phyloP scores from a whole-genome alignment of 768 basidiomycete genomes.

The Daedalea quercina region DNA sequence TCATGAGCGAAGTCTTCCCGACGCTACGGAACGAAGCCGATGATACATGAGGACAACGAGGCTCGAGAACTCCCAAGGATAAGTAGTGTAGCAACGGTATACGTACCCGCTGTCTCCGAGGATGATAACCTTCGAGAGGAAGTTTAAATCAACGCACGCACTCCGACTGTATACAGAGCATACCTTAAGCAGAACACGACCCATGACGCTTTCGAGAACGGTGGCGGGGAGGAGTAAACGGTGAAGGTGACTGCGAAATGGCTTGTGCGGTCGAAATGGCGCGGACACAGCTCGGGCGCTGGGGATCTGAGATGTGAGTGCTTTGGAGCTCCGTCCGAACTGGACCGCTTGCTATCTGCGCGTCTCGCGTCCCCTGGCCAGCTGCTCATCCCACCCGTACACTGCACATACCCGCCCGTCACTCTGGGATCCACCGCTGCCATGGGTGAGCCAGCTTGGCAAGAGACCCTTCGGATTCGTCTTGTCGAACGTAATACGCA shows the following conservation, averaged over 20 bases:
- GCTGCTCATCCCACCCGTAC: neutral
- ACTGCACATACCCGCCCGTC: neutral
- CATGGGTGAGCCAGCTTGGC: conserved; percentile 84
- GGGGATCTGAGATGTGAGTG: conserved; percentile 15
- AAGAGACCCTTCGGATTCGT: conserved; percentile 71
- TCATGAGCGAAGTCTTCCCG: conserved; percentile 99
- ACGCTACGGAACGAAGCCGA: conserved; percentile 31
- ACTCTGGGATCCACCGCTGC: conserved; percentile 10
- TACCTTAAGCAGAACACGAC: conserved; percentile 84
- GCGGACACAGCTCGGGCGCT: conserved; percentile 9
- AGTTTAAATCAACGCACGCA: conserved; percentile 6
- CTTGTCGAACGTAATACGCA: conserved; percentile 79
- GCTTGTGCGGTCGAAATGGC: neutral
- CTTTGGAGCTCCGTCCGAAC: conserved; percentile 22
- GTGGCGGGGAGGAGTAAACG: conserved; percentile 6
- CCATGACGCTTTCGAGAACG: conserved; percentile 42
- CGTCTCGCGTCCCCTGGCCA: conserved; percentile 1
- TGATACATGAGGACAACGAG: conserved; percentile 1
- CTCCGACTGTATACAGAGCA: conserved; percentile 3
- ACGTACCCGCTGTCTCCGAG: conserved; percentile 94
- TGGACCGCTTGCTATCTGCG: neutral
- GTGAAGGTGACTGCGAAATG: conserved; percentile 1
- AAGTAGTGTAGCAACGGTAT: conserved; percentile 7
- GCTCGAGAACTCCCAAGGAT: neutral
- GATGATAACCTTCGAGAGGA: conserved; percentile 79